Conservation (phyloP, 2,329 filamentous ascomycete genomes). For the Penicillium psychrosexuale region DNA sequence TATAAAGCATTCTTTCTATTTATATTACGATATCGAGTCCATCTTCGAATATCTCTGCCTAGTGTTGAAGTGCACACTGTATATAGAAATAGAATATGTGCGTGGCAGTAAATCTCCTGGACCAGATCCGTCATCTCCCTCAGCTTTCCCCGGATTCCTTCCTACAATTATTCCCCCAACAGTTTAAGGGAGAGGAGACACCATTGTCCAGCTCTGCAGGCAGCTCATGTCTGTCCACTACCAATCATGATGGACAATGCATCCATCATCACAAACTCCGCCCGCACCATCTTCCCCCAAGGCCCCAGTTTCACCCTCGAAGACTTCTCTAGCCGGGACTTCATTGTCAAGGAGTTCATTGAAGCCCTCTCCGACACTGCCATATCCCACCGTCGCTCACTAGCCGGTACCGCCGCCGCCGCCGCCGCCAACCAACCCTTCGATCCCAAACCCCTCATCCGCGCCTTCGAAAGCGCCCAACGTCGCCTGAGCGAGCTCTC, state of each 20-base stretch:
- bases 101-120: neutral
- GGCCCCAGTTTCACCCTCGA: conserved; percentile 83
- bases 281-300: conserved; percentile 69
- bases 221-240: conserved; percentile 15
- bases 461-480: conserved; percentile 77
- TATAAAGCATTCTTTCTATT: neutral
- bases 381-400: conserved; percentile 73
- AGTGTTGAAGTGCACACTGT: neutral
- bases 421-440: conserved; percentile 56
- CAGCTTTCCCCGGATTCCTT: conserved; percentile 8
- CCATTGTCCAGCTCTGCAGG: neutral
- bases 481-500: conserved; percentile 51
- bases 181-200: neutral
- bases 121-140: neutral
- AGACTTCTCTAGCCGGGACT: conserved; percentile 84
- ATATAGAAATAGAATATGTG: neutral
- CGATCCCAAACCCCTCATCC: conserved; percentile 94
- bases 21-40: neutral
- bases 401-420: conserved; percentile 43
- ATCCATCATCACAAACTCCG: conserved; percentile 40
- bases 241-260: conserved; percentile 38
- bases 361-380: conserved; percentile 86
- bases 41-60: neutral
- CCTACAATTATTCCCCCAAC: neutral
- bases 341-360: conserved; percentile 97